These are phyloP conservation scores for Chenopodium berlandieri DNA, from an alignment of 148 eudicot species.

Conservation along the genomic window DNA sequence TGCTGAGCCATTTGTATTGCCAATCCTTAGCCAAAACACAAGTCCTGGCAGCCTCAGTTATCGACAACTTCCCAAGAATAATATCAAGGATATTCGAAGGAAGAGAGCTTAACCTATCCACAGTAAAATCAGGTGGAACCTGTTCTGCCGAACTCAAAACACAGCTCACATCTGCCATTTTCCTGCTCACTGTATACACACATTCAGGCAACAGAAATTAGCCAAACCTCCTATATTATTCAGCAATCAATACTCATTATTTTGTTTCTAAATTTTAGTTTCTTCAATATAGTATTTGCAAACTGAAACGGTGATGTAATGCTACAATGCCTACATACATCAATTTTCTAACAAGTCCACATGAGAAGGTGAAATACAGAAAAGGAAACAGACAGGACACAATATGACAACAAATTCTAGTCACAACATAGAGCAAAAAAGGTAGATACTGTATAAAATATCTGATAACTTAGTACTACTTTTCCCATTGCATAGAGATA, in stretches of 20 bases:
- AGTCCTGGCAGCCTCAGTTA: conserved; percentile 9
- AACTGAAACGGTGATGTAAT: not conserved
- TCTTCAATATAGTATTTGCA: too few relatives aligned
- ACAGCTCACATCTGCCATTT: not conserved
- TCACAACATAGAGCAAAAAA: not conserved
- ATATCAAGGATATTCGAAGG: not conserved
- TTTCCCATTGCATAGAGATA: not conserved
- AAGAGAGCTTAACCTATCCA: conserved; percentile 15
- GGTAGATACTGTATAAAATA: not conserved
- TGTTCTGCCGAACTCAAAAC: not conserved
- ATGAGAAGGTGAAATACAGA: not conserved
- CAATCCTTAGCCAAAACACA: conserved; percentile 7
- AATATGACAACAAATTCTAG: not conserved
- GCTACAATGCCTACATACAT: not conserved
- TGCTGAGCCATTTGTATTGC: conserved; percentile 16
- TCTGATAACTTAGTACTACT: too few relatives aligned
- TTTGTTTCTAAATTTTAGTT: not conserved
- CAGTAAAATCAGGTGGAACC: conserved; percentile 1
- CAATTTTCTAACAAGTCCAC: not conserved
- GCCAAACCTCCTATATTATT: not conserved
- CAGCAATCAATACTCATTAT: not conserved
- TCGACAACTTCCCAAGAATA: conserved; percentile 5
- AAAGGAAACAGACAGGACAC: not conserved
- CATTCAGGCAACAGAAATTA: not conserved
- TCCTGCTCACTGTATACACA: not conserved